phyloP scores from a whole-genome alignment of 2,329 filamentous ascomycete genomes.

The Alternaria burnsii region DNA sequence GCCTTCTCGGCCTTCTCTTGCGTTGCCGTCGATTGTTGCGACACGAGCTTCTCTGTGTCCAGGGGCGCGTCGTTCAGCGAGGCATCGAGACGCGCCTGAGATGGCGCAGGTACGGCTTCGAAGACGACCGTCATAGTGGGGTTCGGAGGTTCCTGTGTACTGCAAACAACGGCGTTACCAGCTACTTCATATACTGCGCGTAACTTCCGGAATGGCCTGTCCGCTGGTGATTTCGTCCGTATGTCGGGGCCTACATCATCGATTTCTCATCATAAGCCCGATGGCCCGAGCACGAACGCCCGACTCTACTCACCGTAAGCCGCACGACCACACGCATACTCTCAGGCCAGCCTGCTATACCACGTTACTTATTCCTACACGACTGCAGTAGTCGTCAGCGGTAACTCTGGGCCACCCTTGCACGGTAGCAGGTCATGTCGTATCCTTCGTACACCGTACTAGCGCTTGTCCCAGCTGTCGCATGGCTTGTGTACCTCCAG shows the following conservation, averaged over 20 bases:
- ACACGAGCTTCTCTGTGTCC: conserved; percentile 28
- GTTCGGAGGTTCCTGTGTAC: neutral
- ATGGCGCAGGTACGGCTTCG: conserved; percentile 29
- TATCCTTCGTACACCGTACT: conserved; percentile 27
- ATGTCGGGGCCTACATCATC: neutral
- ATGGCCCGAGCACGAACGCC: conserved; percentile 7
- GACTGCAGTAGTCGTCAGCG: neutral
- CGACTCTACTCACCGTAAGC: neutral
- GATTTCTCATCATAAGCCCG: neutral
- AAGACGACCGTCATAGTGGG: conserved; percentile 19
- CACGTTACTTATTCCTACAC: neutral
- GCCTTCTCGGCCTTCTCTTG: conserved; percentile 46
- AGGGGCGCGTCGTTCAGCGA: conserved; percentile 41
- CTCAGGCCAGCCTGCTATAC: neutral
- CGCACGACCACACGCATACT: neutral
- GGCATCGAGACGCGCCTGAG: conserved; percentile 43
- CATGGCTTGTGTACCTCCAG: conserved; percentile 31
- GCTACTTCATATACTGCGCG: neutral
- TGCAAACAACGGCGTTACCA: neutral
- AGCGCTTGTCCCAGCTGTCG: conserved; percentile 29
- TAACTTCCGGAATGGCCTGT: neutral
- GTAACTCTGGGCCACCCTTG: neutral
- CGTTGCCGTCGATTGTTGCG: conserved; percentile 17
- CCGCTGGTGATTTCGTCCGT: conserved; percentile 3
- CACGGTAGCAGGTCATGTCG: conserved; percentile 23